phyloP scores from a whole-genome alignment of 768 basidiomycete genomes.

The Lactarius hengduanensis region DNA sequence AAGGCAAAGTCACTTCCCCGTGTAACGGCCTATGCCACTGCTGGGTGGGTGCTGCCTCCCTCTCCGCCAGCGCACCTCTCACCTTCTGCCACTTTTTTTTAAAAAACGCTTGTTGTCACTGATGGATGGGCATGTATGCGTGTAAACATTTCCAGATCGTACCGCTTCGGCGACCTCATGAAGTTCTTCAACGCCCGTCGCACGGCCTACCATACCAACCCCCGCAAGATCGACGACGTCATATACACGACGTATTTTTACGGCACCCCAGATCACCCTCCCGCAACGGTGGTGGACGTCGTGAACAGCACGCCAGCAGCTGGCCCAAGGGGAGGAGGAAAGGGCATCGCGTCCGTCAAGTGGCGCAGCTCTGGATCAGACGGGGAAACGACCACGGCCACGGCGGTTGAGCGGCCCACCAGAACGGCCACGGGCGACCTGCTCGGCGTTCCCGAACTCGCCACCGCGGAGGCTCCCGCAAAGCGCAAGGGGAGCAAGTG shows the following conservation, averaged over 20 bases:
- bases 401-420: conserved; percentile 29
- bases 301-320: conserved; percentile 25
- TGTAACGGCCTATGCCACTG: conserved; percentile 96
- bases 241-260: conserved; percentile 92
- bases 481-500: conserved; percentile 62
- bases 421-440: conserved; percentile 57
- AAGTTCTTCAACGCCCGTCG: conserved; percentile 87
- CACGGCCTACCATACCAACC: conserved; percentile 79
- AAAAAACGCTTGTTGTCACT: background rate
- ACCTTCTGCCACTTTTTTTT: background rate
- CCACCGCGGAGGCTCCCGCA: conserved; percentile 32
- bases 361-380: conserved; percentile 32
- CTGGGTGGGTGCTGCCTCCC: conserved; percentile 54
- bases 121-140: background rate
- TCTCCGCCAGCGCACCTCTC: background rate
- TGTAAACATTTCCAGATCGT: conserved; percentile 56
- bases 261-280: conserved; percentile 43
- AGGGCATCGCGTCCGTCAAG: conserved; percentile 26
- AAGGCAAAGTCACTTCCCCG: conserved; percentile 89
- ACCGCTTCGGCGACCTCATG: conserved; percentile 82
- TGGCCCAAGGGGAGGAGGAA: conserved; percentile 14
- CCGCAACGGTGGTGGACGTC: conserved; percentile 25
- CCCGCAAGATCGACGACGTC: conserved; percentile 86
- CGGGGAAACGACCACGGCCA: conserved; percentile 26
- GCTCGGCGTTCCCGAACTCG: conserved; percentile 72